These are phyloP conservation scores for Avena sativa DNA, from an alignment of 176 grass and related monocot genomes.

Conservation along the genomic window DNA sequence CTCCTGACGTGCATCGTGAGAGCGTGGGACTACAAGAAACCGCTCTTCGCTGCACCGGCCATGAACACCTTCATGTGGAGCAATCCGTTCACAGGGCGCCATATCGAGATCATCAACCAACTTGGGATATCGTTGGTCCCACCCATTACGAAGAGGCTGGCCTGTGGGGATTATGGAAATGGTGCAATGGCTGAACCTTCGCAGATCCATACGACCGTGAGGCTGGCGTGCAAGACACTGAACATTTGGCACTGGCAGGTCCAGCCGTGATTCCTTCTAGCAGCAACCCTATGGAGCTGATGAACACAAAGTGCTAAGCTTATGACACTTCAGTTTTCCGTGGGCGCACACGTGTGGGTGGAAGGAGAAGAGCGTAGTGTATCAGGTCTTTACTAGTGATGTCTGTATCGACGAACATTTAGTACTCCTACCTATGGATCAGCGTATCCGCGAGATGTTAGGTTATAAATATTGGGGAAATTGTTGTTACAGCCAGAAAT, in stretches of 20 bases:
- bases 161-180: slow-evolving; percentile 82
- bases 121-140: slow-evolving; percentile 69
- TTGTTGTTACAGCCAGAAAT: background rate
- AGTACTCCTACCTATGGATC: background rate
- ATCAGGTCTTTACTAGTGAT: background rate
- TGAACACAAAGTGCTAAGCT: slow-evolving; percentile 14
- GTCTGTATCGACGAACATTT: background rate
- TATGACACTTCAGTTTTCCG: background rate
- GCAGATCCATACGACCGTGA: slow-evolving; percentile 54
- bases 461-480: background rate
- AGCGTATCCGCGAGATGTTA: background rate
- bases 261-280: slow-evolving; percentile 12
- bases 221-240: slow-evolving; percentile 58
- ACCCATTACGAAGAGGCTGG: slow-evolving; percentile 66
- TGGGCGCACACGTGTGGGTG: background rate
- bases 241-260: slow-evolving; percentile 3
- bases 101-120: background rate
- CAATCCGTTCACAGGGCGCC: slow-evolving; percentile 67
- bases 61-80: slow-evolving; percentile 98
- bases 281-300: slow-evolving; percentile 26
- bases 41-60: slow-evolving; percentile 80
- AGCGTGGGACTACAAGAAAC: slow-evolving; percentile 89
- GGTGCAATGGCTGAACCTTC: slow-evolving; percentile 89
- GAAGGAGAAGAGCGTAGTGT: background rate
- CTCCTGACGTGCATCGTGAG: slow-evolving; percentile 86